phyloP scores from a whole-genome alignment of 163 green algal species.

The Volvox carteri region DNA sequence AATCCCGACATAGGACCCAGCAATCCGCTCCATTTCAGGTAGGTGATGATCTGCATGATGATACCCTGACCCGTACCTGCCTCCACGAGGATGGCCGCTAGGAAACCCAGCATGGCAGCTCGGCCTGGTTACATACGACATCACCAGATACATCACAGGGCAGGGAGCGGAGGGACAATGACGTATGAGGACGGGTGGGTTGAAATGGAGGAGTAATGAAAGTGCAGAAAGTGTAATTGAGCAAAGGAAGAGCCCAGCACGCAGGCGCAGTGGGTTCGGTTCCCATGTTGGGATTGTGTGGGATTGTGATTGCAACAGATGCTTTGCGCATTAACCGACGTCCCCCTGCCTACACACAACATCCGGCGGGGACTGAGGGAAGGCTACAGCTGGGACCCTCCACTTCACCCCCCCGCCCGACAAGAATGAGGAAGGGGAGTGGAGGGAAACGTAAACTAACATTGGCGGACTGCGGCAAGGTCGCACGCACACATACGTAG shows the following conservation, averaged over 20 bases:
- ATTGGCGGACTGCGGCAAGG: background rate
- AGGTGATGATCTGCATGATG: conserved; percentile 68
- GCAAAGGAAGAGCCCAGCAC: background rate
- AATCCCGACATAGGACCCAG: conserved; percentile 70
- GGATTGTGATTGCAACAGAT: too few relatives aligned
- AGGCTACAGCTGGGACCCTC: too few relatives aligned
- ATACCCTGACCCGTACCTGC: conserved; percentile 70
- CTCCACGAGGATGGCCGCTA: conserved; percentile 72
- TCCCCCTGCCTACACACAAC: too few relatives aligned
- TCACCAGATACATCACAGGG: background rate
- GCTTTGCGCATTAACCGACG: too few relatives aligned
- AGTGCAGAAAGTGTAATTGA: background rate
- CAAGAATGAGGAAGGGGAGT: too few relatives aligned
- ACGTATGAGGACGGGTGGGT: background rate
- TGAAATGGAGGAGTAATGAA: background rate
- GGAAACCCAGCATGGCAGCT: conserved; percentile 73
- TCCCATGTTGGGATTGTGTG: background rate
- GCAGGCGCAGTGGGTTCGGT: background rate
- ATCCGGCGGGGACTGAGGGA: too few relatives aligned
- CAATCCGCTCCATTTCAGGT: conserved; percentile 65
- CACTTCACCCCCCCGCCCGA: too few relatives aligned
- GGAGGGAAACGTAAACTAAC: background rate
- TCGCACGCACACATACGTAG: background rate
- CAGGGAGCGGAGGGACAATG: background rate
- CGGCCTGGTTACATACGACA: background rate